Percentiles rank a stretch among this genome's conserved stretches.
phyloP scores from a whole-genome alignment of 495 filamentous ascomycete genomes.

The Aspergillus panamensis region DNA sequence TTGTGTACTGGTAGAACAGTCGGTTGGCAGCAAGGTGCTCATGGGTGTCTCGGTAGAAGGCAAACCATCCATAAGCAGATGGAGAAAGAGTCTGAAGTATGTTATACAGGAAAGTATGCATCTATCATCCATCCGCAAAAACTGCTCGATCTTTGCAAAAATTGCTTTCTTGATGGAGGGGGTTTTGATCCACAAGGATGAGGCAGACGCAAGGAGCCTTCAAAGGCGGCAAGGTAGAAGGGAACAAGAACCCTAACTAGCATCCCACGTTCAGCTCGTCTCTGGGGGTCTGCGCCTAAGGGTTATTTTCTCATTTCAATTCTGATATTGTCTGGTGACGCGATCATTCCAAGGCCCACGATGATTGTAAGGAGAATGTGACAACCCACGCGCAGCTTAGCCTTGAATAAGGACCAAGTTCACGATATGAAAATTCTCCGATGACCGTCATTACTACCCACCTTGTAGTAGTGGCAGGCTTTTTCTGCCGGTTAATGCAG shows the following conservation, averaged over 20 bases:
- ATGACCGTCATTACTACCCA: conserved; percentile 15
- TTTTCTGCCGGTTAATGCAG: conserved; percentile 11
- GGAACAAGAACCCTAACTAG: not conserved
- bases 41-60: not conserved
- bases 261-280: not conserved
- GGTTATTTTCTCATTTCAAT: not conserved
- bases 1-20: not conserved
- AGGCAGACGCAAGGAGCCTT: conserved; percentile 14
- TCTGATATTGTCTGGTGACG: conserved; percentile 13
- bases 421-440: conserved; percentile 17
- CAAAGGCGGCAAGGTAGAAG: conserved; percentile 8
- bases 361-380: conserved; percentile 5
- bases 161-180: not conserved
- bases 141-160: not conserved
- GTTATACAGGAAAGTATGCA: conserved; percentile 1
- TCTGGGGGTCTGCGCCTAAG: not conserved
- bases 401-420: conserved; percentile 3
- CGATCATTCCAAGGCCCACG: conserved; percentile 11
- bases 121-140: conserved; percentile 2
- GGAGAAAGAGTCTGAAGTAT: not conserved
- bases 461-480: conserved; percentile 1
- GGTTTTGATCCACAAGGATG: not conserved
- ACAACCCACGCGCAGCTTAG: conserved; percentile 16
- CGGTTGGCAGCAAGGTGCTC: not conserved
- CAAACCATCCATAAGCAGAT: not conserved